A percentile compares a stretch with the other conserved stretches of the same genome.
These are phyloP conservation scores for Phallus indusiatus DNA, from an alignment of 768 basidiomycete genomes.

Conservation along the genomic window DNA sequence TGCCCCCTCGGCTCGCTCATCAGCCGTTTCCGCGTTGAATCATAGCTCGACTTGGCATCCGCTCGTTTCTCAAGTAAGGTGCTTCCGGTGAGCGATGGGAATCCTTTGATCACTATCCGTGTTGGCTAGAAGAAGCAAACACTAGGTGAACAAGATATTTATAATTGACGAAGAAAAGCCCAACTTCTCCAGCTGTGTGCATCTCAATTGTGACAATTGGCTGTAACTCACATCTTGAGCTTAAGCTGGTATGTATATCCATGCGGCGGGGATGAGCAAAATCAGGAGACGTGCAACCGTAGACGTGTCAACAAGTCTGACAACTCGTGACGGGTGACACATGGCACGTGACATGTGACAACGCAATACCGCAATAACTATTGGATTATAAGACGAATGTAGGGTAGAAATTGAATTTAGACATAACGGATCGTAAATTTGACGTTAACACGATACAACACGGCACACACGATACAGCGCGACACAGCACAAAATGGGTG, in stretches of 20 bases:
- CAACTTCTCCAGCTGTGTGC: slow-evolving; percentile 30
- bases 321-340: no score
- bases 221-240: not conserved
- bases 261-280: not conserved
- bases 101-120: slow-evolving; percentile 27
- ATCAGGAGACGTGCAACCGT: no score
- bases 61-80: slow-evolving; percentile 28
- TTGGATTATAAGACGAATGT: no score
- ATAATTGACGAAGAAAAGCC: not conserved
- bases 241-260: not conserved
- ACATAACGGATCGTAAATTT: no score
- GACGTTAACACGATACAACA: no score
- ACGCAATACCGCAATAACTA: no score
- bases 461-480: no score
- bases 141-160: not conserved
- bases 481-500: no score
- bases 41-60: slow-evolving; percentile 22
- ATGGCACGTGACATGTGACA: no score
- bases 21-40: slow-evolving; percentile 21
- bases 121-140: slow-evolving; percentile 23
- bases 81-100: slow-evolving; percentile 22
- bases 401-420: no score
- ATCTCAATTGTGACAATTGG: slow-evolving; percentile 27
- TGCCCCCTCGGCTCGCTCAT: slow-evolving; percentile 33
- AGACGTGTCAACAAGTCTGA: no score